phyloP scores from a whole-genome alignment of 768 basidiomycete genomes.

The Leucocoprinus leucothites region DNA sequence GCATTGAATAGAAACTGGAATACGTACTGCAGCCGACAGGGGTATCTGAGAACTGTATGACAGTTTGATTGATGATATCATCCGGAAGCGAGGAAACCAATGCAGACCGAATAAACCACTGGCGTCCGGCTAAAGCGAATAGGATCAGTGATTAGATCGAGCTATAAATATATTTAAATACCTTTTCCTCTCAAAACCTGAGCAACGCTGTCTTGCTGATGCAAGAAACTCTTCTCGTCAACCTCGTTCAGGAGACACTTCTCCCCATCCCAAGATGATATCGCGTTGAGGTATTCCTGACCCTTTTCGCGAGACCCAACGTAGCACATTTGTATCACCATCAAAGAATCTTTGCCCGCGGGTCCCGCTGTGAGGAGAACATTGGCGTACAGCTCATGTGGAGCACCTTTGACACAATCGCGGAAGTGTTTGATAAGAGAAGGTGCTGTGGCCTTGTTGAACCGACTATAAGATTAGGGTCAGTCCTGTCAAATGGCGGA shows the following conservation, averaged over 20 bases:
- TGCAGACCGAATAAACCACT: conserved; percentile 90
- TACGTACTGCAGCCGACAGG: conserved; percentile 89
- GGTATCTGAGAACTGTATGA: conserved; percentile 74
- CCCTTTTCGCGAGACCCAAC: conserved; percentile 72
- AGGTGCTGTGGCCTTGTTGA: conserved; percentile 82
- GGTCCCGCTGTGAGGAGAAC: conserved; percentile 90
- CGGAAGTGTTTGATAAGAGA: conserved; percentile 90
- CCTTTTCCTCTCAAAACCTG: conserved; percentile 86
- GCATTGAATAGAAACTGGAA: background rate
- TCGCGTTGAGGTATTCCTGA: conserved; percentile 74
- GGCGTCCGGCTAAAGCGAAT: conserved; percentile 56
- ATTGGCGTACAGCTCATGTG: conserved; percentile 86
- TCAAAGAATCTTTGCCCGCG: conserved; percentile 75
- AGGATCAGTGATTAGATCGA: background rate
- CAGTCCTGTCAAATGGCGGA: conserved; percentile 8
- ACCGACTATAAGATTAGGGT: conserved; percentile 52
- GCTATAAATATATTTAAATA: conserved; percentile 26
- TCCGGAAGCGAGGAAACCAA: conserved; percentile 83
- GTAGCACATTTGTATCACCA: conserved; percentile 92
- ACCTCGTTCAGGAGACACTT: conserved; percentile 86
- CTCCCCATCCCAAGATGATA: conserved; percentile 89
- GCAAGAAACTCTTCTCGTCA: conserved; percentile 82
- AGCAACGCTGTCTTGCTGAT: conserved; percentile 90
- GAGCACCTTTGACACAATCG: conserved; percentile 88
- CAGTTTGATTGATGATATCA: conserved; percentile 81